A percentile compares a stretch with the other conserved stretches of the same genome.
These are phyloP conservation scores for Periconia sp. DNA, from an alignment of 2,329 filamentous ascomycete genomes.

Conservation along the genomic window DNA sequence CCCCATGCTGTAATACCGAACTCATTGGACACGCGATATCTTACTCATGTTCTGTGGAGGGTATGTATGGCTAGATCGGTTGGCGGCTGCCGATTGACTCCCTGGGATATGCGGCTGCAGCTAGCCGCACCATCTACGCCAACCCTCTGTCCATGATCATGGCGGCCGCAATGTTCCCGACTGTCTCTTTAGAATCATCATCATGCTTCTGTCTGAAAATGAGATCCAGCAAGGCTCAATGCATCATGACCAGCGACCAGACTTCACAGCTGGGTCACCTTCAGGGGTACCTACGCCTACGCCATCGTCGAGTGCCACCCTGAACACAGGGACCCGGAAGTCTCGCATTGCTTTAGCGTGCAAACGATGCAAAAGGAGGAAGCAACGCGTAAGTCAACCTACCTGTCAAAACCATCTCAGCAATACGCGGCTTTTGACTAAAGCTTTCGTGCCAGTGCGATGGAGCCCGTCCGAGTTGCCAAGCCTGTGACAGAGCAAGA, in stretches of 20 bases:
- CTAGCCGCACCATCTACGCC: too few relatives aligned
- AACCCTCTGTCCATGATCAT: background rate
- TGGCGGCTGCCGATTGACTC: background rate
- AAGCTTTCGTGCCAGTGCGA: conserved; percentile 18
- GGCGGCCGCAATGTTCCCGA: background rate
- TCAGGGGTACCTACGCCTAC: background rate
- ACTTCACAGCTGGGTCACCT: background rate
- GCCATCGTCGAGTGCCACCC: background rate
- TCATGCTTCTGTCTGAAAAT: background rate
- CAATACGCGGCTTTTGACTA: background rate
- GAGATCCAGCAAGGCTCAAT: background rate
- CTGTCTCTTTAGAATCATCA: background rate
- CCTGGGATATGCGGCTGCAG: background rate
- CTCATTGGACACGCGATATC: background rate
- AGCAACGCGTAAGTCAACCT: conserved; percentile 22
- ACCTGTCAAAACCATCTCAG: background rate
- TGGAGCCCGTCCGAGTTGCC: conserved; percentile 22
- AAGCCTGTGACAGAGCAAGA: conserved; percentile 21
- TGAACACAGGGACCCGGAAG: background rate
- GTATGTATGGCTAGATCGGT: background rate
- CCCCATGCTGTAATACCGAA: background rate
- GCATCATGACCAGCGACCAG: background rate
- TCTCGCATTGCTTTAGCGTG: conserved; percentile 25
- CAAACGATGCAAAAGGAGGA: conserved; percentile 29
- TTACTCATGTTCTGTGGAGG: background rate